These are phyloP conservation scores for Haplosporangium sp. DNA, from an alignment of 371 early-diverging fungal species.

Conservation along the genomic window DNA sequence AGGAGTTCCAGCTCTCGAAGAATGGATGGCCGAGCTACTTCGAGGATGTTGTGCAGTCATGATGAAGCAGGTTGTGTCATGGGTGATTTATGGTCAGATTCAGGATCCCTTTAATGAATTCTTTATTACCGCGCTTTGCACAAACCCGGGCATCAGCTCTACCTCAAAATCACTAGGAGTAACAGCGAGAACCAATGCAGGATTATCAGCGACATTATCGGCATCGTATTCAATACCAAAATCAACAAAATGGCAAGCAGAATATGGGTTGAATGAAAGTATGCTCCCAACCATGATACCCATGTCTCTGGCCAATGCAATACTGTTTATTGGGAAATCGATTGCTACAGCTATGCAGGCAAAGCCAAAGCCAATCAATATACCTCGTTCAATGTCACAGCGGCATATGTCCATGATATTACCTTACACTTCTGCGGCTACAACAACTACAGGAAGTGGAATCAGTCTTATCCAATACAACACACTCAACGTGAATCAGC, in stretches of 20 bases:
- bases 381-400: conserved; percentile 61
- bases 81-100: conserved; percentile 81
- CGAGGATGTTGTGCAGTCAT: conserved; percentile 69
- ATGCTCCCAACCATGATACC: conserved; percentile 70
- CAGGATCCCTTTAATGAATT: conserved; percentile 76
- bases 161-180: background rate
- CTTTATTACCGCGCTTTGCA: conserved; percentile 61
- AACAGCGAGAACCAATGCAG: background rate
- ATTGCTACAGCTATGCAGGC: conserved; percentile 68
- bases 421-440: conserved; percentile 15
- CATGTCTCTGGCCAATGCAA: conserved; percentile 62
- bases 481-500: conserved; percentile 21
- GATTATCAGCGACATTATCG: background rate
- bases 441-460: background rate
- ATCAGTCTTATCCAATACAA: conserved; percentile 7
- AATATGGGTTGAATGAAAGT: conserved; percentile 62
- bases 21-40: conserved; percentile 66
- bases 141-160: background rate
- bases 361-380: conserved; percentile 43
- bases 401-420: conserved; percentile 57
- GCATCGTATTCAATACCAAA: background rate
- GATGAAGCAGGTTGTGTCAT: conserved; percentile 74
- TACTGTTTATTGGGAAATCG: conserved; percentile 83
- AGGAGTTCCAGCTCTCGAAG: conserved; percentile 66
- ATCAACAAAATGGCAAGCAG: conserved; percentile 62